These are phyloP conservation scores for Termitomyces eurrhizus DNA, from an alignment of 768 basidiomycete species.

Conservation along the genomic window DNA sequence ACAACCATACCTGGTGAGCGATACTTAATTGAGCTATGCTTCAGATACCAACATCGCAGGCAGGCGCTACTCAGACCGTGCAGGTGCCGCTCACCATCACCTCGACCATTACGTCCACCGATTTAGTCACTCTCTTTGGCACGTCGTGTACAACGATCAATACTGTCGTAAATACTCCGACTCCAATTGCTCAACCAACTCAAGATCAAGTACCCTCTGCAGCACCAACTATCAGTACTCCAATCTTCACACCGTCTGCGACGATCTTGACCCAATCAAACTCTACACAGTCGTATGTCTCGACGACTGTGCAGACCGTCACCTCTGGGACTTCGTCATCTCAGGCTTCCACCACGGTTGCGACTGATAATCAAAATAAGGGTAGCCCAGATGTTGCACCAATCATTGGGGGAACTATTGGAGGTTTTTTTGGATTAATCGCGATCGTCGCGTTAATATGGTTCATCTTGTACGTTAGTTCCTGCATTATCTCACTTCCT, in stretches of 20 bases:
- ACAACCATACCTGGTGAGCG: conserved; percentile 22
- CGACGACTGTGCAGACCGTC: conserved; percentile 28
- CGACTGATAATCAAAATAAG: conserved; percentile 15
- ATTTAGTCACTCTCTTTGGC: conserved; percentile 38
- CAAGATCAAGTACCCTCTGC: conserved; percentile 8
- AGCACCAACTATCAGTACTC: background rate
- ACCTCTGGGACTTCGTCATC: conserved; percentile 36
- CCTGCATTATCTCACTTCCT: background rate
- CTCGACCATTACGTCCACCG: conserved; percentile 26
- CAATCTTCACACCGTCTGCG: conserved; percentile 27
- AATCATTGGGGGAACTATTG: conserved; percentile 51
- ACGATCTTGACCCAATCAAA: conserved; percentile 26
- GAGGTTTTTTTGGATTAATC: conserved; percentile 50
- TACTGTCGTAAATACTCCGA: background rate
- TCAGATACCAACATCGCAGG: conserved; percentile 3
- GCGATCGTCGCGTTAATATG: conserved; percentile 41
- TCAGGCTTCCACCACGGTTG: conserved; percentile 26
- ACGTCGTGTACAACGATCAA: conserved; percentile 26
- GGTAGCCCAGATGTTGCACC: conserved; percentile 33
- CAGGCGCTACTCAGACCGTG: conserved; percentile 22
- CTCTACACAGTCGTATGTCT: conserved; percentile 38
- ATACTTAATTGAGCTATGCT: conserved; percentile 16
- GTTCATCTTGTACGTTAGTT: conserved; percentile 46
- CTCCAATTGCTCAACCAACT: background rate
- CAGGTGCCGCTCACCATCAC: conserved; percentile 38